Conservation (phyloP, 108 stramenopile genomes). For the Cyclotella cryptica region DNA sequence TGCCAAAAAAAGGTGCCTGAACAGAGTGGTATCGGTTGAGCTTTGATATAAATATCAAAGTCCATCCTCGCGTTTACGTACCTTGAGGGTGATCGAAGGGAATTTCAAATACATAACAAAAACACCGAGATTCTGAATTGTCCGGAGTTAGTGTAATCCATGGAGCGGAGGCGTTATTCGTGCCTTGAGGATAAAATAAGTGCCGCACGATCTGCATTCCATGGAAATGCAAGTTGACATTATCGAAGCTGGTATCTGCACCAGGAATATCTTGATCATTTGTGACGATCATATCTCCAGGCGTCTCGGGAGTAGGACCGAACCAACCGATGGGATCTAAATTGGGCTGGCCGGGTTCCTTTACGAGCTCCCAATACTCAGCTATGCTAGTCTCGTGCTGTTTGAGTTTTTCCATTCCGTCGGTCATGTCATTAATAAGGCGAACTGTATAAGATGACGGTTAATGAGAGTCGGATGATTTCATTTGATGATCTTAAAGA, state of each 20-base stretch:
- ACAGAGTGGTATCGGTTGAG: not conserved
- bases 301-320: not conserved
- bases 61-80: not conserved
- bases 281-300: conserved; percentile 1
- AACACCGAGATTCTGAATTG: not conserved
- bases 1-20: not conserved
- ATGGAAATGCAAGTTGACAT: not conserved
- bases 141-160: not conserved
- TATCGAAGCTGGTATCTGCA: not conserved
- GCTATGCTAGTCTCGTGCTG: not conserved
- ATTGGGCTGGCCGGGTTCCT: conserved; percentile 2
- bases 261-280: conserved; percentile 2
- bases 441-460: not conserved
- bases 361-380: not conserved
- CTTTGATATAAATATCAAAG: not conserved
- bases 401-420: conserved; percentile 1
- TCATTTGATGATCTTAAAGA: too few species aligned
- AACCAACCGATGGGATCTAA: not conserved
- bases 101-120: conserved; percentile 5
- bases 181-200: conserved; percentile 5
- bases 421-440: not conserved
- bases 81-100: conserved; percentile 4
- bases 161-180: not conserved
- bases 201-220: not conserved
- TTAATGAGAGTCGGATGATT: not conserved